These are phyloP conservation scores for Knoxia roxburghii DNA, from an alignment of 257 asterid genomes.

Conservation along the genomic window DNA sequence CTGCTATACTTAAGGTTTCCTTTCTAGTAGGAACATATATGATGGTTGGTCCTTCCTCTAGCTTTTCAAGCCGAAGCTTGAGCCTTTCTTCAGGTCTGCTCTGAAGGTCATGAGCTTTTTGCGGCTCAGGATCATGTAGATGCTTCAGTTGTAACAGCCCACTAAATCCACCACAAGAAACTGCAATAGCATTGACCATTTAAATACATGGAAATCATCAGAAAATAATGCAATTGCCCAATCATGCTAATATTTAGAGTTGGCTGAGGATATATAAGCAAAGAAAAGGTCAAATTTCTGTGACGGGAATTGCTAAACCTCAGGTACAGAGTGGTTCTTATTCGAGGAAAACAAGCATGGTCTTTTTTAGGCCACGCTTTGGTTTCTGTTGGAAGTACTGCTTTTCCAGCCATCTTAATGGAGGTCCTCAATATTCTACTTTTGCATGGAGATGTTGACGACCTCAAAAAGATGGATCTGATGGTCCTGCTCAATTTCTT, in stretches of 20 bases:
- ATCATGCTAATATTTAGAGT: background rate
- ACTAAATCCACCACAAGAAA: constrained; percentile 62
- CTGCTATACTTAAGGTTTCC: constrained; percentile 59
- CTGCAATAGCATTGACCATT: constrained; percentile 32
- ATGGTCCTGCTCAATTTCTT: too few relatives aligned
- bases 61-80: constrained; percentile 23
- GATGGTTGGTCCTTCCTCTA: constrained; percentile 58
- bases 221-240: constrained; percentile 1
- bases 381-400: background rate
- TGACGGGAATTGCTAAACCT: background rate
- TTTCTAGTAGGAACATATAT: constrained; percentile 72
- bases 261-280: background rate
- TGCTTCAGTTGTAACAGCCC: constrained; percentile 32
- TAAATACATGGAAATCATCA: background rate
- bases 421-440: background rate
- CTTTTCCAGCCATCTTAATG: background rate
- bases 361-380: background rate
- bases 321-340: background rate
- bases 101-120: constrained; percentile 20
- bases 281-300: background rate
- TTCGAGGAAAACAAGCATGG: background rate
- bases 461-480: too few relatives aligned
- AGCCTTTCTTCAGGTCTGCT: constrained; percentile 36
- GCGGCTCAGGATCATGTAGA: constrained; percentile 20
- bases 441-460: background rate